Conservation (phyloP, 2,329 filamentous ascomycete species). For the Coniochaeta sp. region DNA sequence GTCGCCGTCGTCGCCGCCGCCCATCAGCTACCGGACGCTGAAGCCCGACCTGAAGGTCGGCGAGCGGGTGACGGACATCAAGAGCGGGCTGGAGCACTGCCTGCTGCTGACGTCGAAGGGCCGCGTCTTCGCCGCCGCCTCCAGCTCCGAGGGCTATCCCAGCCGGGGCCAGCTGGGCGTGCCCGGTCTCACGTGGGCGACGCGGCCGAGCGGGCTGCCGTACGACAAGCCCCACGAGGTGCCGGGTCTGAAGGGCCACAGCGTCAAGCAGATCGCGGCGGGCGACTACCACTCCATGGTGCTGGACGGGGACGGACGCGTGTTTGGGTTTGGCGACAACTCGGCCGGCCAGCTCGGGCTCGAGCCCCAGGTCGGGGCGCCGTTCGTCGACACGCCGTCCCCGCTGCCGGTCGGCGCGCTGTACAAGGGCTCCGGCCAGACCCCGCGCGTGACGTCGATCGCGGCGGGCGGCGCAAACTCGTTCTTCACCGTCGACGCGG, state of each 20-base stretch:
- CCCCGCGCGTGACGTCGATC: constrained; percentile 65
- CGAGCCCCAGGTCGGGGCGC: constrained; percentile 54
- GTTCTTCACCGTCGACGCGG: constrained; percentile 80
- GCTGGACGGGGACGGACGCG: constrained; percentile 65
- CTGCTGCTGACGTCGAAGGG: constrained; percentile 79
- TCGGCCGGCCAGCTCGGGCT: constrained; percentile 86
- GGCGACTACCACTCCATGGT: constrained; percentile 84
- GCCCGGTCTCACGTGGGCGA: constrained; percentile 73
- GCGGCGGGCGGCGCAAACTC: constrained; percentile 82
- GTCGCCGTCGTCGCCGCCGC: no score
- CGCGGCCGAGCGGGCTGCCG: constrained; percentile 64
- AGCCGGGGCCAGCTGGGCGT: constrained; percentile 81
- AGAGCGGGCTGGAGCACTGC: constrained; percentile 77
- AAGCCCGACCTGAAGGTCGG: constrained; percentile 58
- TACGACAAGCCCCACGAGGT: constrained; percentile 83
- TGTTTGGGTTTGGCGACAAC: constrained; percentile 91
- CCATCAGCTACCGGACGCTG: constrained; percentile 65
- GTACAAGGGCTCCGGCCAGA: constrained; percentile 58
- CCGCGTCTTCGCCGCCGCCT: constrained; percentile 81
- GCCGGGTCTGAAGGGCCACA: constrained; percentile 59
- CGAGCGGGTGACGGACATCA: constrained; percentile 68
- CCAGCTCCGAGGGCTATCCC: constrained; percentile 71
- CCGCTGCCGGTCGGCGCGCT: constrained; percentile 64
- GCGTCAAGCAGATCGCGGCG: constrained; percentile 67
- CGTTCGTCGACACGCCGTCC: constrained; percentile 61